Percentiles rank a stretch among this genome's conserved stretches.
These are phyloP conservation scores for Turritis glabra DNA, from an alignment of 345 rosid species.

Conservation along the genomic window DNA sequence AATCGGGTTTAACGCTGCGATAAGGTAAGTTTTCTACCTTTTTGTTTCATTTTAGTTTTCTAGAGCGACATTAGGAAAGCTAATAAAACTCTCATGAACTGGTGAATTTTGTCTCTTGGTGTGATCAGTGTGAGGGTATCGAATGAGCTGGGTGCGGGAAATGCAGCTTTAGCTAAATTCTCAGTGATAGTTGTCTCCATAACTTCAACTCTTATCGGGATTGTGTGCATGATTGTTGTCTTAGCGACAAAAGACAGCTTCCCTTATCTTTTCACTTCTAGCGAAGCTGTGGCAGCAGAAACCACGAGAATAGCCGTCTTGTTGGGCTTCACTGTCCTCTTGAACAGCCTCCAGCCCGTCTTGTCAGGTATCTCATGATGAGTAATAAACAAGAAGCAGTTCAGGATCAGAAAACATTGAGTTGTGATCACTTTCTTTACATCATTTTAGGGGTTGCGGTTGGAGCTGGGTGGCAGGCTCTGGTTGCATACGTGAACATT, in stretches of 20 bases:
- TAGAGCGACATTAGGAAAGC: background rate
- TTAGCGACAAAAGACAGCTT: conserved; percentile 59
- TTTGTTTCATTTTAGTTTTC: background rate
- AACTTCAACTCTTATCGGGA: conserved; percentile 66
- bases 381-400: background rate
- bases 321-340: conserved; percentile 70
- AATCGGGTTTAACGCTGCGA: conserved; percentile 85
- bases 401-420: background rate
- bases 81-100: background rate
- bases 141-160: conserved; percentile 86
- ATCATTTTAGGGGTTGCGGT: conserved; percentile 72
- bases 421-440: background rate
- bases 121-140: conserved; percentile 80
- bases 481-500: conserved; percentile 82
- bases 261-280: conserved; percentile 79
- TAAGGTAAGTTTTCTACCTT: conserved; percentile 54
- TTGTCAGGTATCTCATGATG: conserved; percentile 60
- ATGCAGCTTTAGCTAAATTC: conserved; percentile 62
- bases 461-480: conserved; percentile 97
- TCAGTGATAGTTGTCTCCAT: conserved; percentile 72
- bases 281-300: conserved; percentile 73
- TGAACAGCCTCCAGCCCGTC: conserved; percentile 91
- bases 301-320: conserved; percentile 68
- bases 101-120: background rate
- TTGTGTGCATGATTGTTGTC: conserved; percentile 60